Evolutionary conservation across 129 eudicot genomes (phyloP).

Genomic region (Artemisia argyi): DNA sequence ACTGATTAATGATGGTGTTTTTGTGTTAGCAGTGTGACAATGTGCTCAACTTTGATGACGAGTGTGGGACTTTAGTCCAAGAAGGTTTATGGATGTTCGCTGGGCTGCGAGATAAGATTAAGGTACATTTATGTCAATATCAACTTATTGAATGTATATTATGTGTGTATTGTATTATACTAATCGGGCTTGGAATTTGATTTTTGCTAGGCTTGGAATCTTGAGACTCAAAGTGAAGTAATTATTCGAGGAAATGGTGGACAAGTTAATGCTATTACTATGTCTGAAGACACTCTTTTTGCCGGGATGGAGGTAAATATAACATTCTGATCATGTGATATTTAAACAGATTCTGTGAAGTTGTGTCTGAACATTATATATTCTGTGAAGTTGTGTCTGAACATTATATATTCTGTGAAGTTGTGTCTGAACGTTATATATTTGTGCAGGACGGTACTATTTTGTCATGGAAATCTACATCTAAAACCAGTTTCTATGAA

Average conservation of each 20-base stretch:
- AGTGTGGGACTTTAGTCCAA: too few species aligned
- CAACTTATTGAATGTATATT: not conserved
- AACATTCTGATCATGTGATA: too few species aligned
- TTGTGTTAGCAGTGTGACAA: not conserved
- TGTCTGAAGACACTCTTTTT: too few species aligned
- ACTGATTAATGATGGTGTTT: not conserved
- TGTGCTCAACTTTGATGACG: too few species aligned
- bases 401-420: too few species aligned
- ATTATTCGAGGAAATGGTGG: conserved; percentile 49
- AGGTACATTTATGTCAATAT: conserved; percentile 34
- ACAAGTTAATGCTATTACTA: conserved; percentile 24
- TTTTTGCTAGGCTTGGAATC: conserved; percentile 52
- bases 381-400: too few species aligned
- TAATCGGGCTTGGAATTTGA: too few species aligned
- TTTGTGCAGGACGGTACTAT: conserved; percentile 61
- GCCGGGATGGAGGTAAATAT: not conserved
- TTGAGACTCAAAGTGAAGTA: conserved; percentile 38
- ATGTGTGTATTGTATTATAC: too few species aligned
- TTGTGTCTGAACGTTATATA: too few species aligned
- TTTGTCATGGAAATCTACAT: conserved; percentile 50
- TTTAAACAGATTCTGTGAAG: too few species aligned
- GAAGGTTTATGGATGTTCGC: too few species aligned
- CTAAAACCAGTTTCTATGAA: conserved; percentile 5
- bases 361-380: too few species aligned
- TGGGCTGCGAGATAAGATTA: conserved; percentile 39